Conservation (phyloP, 2,329 filamentous ascomycete genomes). For the Didymella exigua region DNA sequence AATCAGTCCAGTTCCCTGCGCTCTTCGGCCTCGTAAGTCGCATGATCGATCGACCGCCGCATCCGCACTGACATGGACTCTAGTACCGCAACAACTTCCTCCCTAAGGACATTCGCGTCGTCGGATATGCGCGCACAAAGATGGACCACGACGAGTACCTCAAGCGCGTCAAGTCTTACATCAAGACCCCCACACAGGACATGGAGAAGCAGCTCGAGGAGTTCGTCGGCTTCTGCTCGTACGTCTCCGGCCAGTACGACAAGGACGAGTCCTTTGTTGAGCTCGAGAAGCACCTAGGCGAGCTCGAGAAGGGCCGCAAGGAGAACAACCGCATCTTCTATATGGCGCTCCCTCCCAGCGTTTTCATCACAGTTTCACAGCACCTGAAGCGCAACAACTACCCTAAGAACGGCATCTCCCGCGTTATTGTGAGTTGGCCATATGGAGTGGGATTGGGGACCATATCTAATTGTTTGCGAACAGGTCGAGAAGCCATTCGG, state of each 20-base stretch:
- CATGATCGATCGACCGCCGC: slow-evolving; percentile 13
- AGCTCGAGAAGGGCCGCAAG: slow-evolving; percentile 79
- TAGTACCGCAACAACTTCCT: slow-evolving; percentile 99
- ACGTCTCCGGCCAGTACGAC: slow-evolving; percentile 97
- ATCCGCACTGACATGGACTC: slow-evolving; percentile 29
- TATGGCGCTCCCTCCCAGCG: slow-evolving; percentile 97
- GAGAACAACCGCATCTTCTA: slow-evolving; percentile 96
- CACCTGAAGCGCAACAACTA: slow-evolving; percentile 98
- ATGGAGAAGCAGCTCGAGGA: slow-evolving; percentile 93
- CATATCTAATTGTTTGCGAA: slow-evolving; percentile 24
- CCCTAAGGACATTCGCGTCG: slow-evolving; percentile 90
- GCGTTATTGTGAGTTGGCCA: slow-evolving; percentile 76
- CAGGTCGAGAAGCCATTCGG: slow-evolving; percentile 99
- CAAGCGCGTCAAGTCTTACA: slow-evolving; percentile 93
- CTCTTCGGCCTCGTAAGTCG: slow-evolving; percentile 91
- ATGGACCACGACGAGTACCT: slow-evolving; percentile 98
- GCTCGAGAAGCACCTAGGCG: slow-evolving; percentile 83
- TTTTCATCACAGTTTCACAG: slow-evolving; percentile 97
- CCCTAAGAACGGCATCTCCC: slow-evolving; percentile 84
- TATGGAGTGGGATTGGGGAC: slow-evolving; percentile 5
- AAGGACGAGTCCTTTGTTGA: slow-evolving; percentile 90
- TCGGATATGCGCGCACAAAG: slow-evolving; percentile 98
- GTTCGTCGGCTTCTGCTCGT: slow-evolving; percentile 86
- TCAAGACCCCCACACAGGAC: slow-evolving; percentile 98
- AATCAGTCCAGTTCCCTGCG: slow-evolving; percentile 78